Evolutionary conservation across 2,329 filamentous ascomycete genomes (phyloP).

Genomic region (Dendryphion nanum): DNA sequence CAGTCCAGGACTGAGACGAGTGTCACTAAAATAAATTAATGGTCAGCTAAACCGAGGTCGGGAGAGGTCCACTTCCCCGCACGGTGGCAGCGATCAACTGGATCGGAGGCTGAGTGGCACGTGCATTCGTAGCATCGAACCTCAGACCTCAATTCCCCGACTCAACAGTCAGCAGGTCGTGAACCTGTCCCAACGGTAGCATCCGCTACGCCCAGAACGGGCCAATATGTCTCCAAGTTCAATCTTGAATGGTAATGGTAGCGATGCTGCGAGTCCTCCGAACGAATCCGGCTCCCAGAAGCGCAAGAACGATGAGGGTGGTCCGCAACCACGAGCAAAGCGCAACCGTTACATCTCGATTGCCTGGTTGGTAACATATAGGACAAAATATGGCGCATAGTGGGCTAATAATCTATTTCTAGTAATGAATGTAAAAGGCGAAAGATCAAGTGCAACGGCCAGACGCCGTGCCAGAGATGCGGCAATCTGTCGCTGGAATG

Average conservation of each 20-base stretch:
- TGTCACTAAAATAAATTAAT: too few species aligned
- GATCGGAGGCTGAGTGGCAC: too few species aligned
- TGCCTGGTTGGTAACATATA: slow-evolving; percentile 54
- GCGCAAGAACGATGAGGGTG: slow-evolving; percentile 45
- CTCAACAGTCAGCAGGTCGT: too few species aligned
- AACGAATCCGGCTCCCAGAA: slow-evolving; percentile 33
- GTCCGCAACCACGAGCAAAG: slow-evolving; percentile 56
- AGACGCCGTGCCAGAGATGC: slow-evolving; percentile 64
- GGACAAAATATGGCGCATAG: background rate
- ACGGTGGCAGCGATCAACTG: too few species aligned
- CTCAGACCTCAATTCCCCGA: too few species aligned
- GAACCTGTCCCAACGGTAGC: too few species aligned
- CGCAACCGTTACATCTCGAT: slow-evolving; percentile 68
- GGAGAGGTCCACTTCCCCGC: too few species aligned
- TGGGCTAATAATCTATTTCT: slow-evolving; percentile 11
- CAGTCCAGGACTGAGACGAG: too few species aligned
- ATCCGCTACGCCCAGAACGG: background rate
- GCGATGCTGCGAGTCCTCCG: slow-evolving; percentile 34
- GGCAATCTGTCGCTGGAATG: slow-evolving; percentile 64
- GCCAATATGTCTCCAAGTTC: slow-evolving; percentile 5
- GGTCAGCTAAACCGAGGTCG: too few species aligned
- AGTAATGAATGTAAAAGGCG: slow-evolving; percentile 65
- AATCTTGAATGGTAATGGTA: slow-evolving; percentile 27
- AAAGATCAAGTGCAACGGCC: slow-evolving; percentile 68
- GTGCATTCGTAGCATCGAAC: too few species aligned